Evolutionary conservation across 169 alveolate species (phyloP).

Genomic region (Cryptosporidium bovis): DNA sequence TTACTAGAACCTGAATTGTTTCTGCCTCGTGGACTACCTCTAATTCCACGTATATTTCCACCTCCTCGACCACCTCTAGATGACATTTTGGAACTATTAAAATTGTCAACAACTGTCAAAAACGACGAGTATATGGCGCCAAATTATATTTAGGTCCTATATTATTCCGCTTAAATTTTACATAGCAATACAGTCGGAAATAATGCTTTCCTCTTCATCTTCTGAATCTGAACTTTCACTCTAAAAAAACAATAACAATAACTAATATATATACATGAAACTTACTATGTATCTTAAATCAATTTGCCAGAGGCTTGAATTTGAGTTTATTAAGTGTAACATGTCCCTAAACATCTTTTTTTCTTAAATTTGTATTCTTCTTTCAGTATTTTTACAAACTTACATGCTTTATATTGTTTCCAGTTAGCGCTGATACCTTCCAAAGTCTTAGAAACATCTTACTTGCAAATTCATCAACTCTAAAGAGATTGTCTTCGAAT

Average conservation of each 20-base stretch:
- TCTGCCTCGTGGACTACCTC: conserved; percentile 46
- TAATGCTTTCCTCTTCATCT: conserved; percentile 15
- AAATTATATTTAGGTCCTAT: neutral
- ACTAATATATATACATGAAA: neutral
- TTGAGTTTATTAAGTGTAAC: conserved; percentile 54
- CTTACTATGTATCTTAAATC: conserved; percentile 68
- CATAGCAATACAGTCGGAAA: conserved; percentile 37
- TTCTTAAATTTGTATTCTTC: neutral
- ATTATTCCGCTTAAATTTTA: conserved; percentile 5
- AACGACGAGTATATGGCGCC: conserved; percentile 65
- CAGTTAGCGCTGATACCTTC: conserved; percentile 68
- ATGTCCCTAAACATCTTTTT: conserved; percentile 67
- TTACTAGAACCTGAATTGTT: conserved; percentile 53
- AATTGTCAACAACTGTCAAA: conserved; percentile 5
- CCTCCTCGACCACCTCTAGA: conserved; percentile 45
- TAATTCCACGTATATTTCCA: conserved; percentile 56
- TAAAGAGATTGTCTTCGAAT: conserved; percentile 35
- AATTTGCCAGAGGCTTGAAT: conserved; percentile 66
- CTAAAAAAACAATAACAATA: neutral
- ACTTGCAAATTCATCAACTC: conserved; percentile 63
- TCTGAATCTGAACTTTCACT: conserved; percentile 63
- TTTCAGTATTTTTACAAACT: conserved; percentile 1
- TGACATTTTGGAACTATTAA: conserved; percentile 27
- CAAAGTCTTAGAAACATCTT: conserved; percentile 68
- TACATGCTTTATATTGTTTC: conserved; percentile 55